Base-by-base conservation (phyloP, 495 filamentous ascomycete genomes). In the Penicillium atrosanguineum region DNA sequence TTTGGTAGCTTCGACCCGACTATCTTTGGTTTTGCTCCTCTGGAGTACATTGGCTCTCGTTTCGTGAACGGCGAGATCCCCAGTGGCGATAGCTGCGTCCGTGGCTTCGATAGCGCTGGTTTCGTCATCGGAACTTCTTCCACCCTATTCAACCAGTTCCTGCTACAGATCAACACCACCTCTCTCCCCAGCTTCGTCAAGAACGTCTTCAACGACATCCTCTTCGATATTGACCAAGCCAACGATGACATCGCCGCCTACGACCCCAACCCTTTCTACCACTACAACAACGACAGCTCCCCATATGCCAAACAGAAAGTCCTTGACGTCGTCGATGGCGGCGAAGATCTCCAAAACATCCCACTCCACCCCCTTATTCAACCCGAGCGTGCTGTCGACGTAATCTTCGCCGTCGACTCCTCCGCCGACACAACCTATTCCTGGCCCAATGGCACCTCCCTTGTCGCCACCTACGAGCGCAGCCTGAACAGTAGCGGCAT, bases 121-220 rank as follows among this genome's bases (percentile, higher is more conserved):
- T 97, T 80, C 66, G 71, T 96, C 29, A 91, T 95, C 81, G 94
- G 93, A 29, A 96, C 92, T 0, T 92, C 87, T n/a, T 90, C 86
- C 18, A 87, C 87, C 9, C 80, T 97, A 29, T 97, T 97, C 84
- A 97, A 97, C 72, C 69, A 78, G 48, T 78, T 87, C 68, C 60
- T 94, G 2, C 77, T 91, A 0, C 64, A 83, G 36, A 74, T 90
- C 40, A 70, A 78, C 53, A 62, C 63, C 14, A 77, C 78, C 9
- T 62, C 67, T 21, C 65, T 92, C 4, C 84, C 86, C 0, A 51
- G 72, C 34, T 63, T 85, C 29, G 65, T 79, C 18, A 69, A 77
- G 55, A 55, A 74, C 14, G 78, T 86, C 18, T 53, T 91, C 53
- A 59, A 47, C 7, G 59, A 69, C n/a, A 57, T 94, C 44, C 73